Conservation (phyloP, 2,329 filamentous ascomycete genomes). For the Fusarium brachygibbosum region DNA sequence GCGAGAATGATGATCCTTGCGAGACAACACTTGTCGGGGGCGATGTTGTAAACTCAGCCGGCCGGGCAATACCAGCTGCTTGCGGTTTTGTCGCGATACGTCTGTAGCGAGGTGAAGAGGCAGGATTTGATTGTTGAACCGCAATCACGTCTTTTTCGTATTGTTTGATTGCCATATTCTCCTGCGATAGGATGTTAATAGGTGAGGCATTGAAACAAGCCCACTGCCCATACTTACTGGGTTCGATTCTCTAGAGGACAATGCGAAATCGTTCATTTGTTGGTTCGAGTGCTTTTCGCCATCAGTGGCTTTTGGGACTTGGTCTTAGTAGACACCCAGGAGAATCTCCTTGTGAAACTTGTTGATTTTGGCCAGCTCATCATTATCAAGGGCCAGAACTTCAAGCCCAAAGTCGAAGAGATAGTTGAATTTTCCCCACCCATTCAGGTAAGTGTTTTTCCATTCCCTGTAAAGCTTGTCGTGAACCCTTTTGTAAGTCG, state of each 20-base stretch:
- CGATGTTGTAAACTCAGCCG: not conserved
- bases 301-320: not conserved
- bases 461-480: not conserved
- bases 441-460: not conserved
- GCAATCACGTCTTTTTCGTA: too few species aligned
- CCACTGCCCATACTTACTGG: too few species aligned
- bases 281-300: too few species aligned
- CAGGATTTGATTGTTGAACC: too few species aligned
- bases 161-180: not conserved
- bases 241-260: too few species aligned
- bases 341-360: not conserved
- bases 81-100: not conserved
- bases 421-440: not conserved
- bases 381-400: not conserved
- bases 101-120: too few species aligned
- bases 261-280: too few species aligned
- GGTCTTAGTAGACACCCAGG: rapidly evolving
- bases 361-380: not conserved
- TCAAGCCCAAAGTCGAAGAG: not conserved
- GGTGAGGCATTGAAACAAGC: too few species aligned
- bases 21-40: not conserved
- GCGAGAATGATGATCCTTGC: not conserved
- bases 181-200: not conserved
- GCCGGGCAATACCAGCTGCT: not conserved
- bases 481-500: not conserved